phyloP scores from a whole-genome alignment of 305 asterid genomes.

The Fraxinus floribunda region DNA sequence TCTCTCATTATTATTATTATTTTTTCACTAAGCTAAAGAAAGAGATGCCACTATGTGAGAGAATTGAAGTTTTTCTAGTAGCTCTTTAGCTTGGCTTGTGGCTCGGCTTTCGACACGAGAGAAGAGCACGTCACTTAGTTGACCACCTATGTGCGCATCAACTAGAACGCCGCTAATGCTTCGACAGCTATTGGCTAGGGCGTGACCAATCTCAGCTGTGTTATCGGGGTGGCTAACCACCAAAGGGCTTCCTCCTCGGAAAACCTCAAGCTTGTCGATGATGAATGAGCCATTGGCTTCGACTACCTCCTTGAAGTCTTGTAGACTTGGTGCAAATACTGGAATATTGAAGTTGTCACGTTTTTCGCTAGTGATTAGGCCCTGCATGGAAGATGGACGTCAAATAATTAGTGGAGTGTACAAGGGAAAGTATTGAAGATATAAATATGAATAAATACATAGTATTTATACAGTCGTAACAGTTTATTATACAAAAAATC shows the following conservation, averaged over 20 bases:
- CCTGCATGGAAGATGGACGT: constrained; percentile 32
- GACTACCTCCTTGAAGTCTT: constrained; percentile 88
- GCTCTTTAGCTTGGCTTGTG: constrained; percentile 60
- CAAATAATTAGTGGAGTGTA: not conserved
- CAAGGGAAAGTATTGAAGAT: not conserved
- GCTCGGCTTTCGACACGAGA: constrained; percentile 61
- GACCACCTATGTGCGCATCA: constrained; percentile 83
- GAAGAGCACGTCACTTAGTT: constrained; percentile 70
- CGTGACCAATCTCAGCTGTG: constrained; percentile 79
- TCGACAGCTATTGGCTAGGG: constrained; percentile 74
- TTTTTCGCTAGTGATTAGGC: constrained; percentile 61
- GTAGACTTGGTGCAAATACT: constrained; percentile 77
- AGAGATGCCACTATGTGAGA: constrained; percentile 86
- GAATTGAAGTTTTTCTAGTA: constrained; percentile 73
- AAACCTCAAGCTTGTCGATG: constrained; percentile 65
- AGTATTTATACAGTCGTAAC: not conserved
- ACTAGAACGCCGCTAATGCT: constrained; percentile 85
- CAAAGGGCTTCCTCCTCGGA: constrained; percentile 85
- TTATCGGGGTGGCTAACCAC: constrained; percentile 76
- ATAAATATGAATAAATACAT: not conserved
- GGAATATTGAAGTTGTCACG: constrained; percentile 89
- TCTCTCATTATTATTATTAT: not conserved
- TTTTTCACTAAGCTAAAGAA: constrained; percentile 41
- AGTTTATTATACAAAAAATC: not conserved
- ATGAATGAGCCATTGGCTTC: constrained; percentile 67